Percentiles rank a stretch among this genome's conserved stretches.
Evolutionary conservation across 2,329 filamentous ascomycete species (phyloP).

Genomic region (Hansfordia pulvinata): DNA sequence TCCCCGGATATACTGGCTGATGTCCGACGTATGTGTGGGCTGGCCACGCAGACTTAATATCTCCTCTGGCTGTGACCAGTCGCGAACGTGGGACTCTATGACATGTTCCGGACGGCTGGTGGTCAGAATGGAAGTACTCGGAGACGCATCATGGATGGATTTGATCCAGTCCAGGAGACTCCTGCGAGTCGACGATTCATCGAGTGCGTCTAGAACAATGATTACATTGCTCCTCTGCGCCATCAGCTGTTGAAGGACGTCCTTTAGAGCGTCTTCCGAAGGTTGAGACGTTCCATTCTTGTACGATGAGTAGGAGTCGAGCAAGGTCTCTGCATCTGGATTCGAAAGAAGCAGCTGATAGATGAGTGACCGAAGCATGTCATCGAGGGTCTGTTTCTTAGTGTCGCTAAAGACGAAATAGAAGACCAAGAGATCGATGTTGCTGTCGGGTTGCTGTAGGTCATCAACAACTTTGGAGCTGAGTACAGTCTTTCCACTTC

Average conservation of each 20-base stretch:
- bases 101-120: constrained; percentile 1
- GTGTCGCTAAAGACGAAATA: constrained; percentile 1
- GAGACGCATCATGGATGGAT: not conserved
- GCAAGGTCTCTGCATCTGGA: not conserved
- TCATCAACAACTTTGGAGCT: not conserved
- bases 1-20: not conserved
- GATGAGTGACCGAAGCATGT: not conserved
- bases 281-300: not conserved
- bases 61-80: too few relatives aligned
- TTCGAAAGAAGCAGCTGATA: not conserved
- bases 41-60: too few relatives aligned
- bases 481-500: not conserved
- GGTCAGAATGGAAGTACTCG: not conserved
- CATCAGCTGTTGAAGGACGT: not conserved
- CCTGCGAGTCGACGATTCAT: not conserved
- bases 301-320: not conserved
- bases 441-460: not conserved
- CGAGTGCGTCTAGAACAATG: not conserved
- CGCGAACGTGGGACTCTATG: not conserved
- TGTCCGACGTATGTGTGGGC: too few relatives aligned
- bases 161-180: not conserved
- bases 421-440: not conserved
- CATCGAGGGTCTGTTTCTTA: not conserved
- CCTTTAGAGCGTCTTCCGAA: not conserved
- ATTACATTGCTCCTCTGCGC: not conserved